Percentiles rank a stretch among this genome's conserved stretches.
phyloP scores from a whole-genome alignment of 2,329 filamentous ascomycete species.

The Tolypocladium capitatum region DNA sequence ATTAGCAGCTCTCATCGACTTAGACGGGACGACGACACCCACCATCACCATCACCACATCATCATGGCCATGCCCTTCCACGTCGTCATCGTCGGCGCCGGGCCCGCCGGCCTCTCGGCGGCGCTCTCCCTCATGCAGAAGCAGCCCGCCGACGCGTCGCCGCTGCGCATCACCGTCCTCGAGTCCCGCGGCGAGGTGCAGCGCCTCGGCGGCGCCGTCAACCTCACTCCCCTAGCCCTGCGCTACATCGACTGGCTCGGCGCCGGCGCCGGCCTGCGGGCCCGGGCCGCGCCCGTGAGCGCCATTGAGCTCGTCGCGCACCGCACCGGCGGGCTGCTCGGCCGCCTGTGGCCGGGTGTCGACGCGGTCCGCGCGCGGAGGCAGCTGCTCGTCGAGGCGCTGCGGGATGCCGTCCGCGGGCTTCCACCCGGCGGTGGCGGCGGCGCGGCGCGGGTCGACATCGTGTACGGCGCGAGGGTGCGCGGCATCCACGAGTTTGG shows the following conservation, averaged over 20 bases:
- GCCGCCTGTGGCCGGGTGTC: slow-evolving; percentile 10
- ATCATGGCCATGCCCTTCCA: slow-evolving; percentile 2
- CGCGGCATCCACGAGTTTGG: slow-evolving; percentile 6
- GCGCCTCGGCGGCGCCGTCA: slow-evolving; percentile 30
- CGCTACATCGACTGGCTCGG: slow-evolving; percentile 28
- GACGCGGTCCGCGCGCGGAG: slow-evolving; percentile 15
- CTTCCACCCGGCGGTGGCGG: neutral
- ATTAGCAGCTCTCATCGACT: too few species aligned
- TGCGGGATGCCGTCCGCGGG: slow-evolving; percentile 7
- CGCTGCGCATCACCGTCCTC: slow-evolving; percentile 25
- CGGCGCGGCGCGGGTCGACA: slow-evolving; percentile 3
- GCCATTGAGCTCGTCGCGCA: slow-evolving; percentile 16
- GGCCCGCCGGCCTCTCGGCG: slow-evolving; percentile 35
- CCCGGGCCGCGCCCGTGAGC: slow-evolving; percentile 6
- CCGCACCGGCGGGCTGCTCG: slow-evolving; percentile 12
- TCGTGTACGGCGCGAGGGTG: slow-evolving; percentile 8
- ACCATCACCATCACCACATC: too few species aligned
- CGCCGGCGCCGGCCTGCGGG: slow-evolving; percentile 13
- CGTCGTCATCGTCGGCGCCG: slow-evolving; percentile 33
- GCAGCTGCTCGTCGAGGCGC: slow-evolving; percentile 11
- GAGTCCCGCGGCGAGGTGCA: slow-evolving; percentile 31
- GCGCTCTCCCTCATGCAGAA: slow-evolving; percentile 31
- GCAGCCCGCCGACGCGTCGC: slow-evolving; percentile 18
- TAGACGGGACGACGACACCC: too few species aligned
- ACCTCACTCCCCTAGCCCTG: slow-evolving; percentile 32